A percentile compares a stretch with the other conserved stretches of the same genome.
phyloP scores from a whole-genome alignment of 106 monocot species.

The Acorus calamus region DNA sequence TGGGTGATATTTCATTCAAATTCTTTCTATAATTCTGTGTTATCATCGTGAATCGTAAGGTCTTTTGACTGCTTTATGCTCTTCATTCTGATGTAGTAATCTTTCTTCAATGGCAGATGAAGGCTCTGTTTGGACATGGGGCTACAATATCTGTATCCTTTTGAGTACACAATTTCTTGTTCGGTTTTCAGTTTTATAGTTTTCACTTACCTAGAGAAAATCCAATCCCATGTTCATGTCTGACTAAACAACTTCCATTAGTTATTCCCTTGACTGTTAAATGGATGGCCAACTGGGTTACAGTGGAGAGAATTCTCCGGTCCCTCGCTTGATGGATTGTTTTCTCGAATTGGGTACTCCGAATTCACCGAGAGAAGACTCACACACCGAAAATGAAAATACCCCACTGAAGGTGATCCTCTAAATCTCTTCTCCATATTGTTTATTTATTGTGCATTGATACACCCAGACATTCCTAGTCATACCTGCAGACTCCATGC shows the following conservation, averaged over 20 bases:
- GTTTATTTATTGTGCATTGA: too few species aligned
- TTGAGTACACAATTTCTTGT: not conserved
- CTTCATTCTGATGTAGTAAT: too few species aligned
- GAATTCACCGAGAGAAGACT: slow-evolving; percentile 19
- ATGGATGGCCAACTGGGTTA: slow-evolving; percentile 76
- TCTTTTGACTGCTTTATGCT: too few species aligned
- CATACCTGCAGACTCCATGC: too few species aligned
- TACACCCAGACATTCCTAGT: too few species aligned
- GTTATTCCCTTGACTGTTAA: slow-evolving; percentile 38
- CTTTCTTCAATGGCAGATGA: slow-evolving; percentile 38
- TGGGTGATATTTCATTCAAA: too few species aligned
- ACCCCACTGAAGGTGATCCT: slow-evolving; percentile 39
- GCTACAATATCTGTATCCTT: slow-evolving; percentile 88
- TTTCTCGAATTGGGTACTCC: slow-evolving; percentile 49
- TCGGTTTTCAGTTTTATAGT: not conserved
- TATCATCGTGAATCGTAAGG: too few species aligned
- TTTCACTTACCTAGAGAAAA: too few species aligned
- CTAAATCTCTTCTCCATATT: too few species aligned
- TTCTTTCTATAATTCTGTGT: too few species aligned
- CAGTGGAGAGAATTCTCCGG: slow-evolving; percentile 40
- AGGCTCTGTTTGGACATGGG: slow-evolving; percentile 91
- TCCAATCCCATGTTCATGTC: too few species aligned
- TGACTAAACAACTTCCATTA: too few species aligned
- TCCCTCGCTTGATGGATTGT: slow-evolving; percentile 43
- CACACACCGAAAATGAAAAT: not conserved